A percentile compares a stretch with the other conserved stretches of the same genome.
These are phyloP conservation scores for Klebsormidium nitens DNA, from an alignment of 139 green algal genomes.

Conservation along the genomic window DNA sequence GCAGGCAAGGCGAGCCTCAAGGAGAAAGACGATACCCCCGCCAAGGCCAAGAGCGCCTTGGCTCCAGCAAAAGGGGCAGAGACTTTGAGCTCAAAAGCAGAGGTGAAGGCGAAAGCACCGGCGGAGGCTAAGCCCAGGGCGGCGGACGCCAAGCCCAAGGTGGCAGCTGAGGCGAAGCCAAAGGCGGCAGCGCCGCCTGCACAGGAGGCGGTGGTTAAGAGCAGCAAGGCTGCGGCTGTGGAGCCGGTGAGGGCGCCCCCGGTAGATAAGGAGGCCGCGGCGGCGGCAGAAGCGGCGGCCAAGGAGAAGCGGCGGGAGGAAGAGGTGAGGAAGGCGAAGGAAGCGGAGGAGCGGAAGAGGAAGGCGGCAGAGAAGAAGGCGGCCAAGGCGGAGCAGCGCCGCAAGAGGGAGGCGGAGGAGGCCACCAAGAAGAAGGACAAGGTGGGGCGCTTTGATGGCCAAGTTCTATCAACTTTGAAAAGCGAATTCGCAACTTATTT, in stretches of 20 bases:
- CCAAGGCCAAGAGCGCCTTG: not conserved
- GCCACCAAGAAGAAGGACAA: too few relatives aligned
- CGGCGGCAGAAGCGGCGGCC: constrained; percentile 14
- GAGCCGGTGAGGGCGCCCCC: constrained; percentile 8
- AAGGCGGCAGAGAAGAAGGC: not conserved
- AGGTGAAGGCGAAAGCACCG: not conserved
- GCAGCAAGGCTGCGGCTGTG: constrained; percentile 21
- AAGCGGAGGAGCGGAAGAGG: not conserved
- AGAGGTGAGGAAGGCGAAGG: not conserved
- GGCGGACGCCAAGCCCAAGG: constrained; percentile 1
- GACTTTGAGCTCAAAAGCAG: not conserved
- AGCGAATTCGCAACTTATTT: too few relatives aligned
- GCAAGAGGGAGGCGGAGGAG: not conserved
- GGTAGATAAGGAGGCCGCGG: constrained; percentile 26
- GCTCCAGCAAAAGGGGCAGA: not conserved
- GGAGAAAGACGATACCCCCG: not conserved
- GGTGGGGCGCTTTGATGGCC: too few relatives aligned
- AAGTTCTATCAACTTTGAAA: too few relatives aligned
- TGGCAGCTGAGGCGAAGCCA: constrained; percentile 1
- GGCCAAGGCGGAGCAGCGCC: not conserved
- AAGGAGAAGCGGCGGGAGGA: constrained; percentile 13
- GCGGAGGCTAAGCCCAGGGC: not conserved
- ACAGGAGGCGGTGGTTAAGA: constrained; percentile 32
- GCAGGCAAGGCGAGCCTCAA: not conserved
- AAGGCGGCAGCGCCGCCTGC: constrained; percentile 10